Percentiles rank a stretch among this genome's conserved stretches.
Conservation (phyloP, 108 stramenopile genomes). For the Conticribra guillardii region DNA sequence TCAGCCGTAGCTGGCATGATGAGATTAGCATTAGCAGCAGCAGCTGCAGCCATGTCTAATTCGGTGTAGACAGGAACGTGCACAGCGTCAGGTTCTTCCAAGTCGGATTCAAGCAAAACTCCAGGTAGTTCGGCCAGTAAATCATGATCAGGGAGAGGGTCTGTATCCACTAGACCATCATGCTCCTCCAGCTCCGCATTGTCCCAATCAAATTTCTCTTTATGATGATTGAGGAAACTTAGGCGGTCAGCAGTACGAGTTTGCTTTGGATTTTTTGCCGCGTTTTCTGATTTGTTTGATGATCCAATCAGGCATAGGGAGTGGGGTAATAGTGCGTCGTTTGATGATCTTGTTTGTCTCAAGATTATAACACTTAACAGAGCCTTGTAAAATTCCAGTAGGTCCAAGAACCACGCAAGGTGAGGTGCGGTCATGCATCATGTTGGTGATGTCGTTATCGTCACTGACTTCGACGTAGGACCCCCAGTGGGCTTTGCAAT, state of each 20-base stretch:
- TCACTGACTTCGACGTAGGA: background rate
- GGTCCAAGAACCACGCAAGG: constrained; percentile 16
- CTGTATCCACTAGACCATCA: background rate
- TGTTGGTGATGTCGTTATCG: constrained; percentile 10
- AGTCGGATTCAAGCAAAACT: background rate
- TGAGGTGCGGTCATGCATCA: background rate
- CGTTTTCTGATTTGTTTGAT: constrained; percentile 24
- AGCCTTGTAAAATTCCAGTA: constrained; percentile 38
- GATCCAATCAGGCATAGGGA: constrained; percentile 42
- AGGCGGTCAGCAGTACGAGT: background rate
- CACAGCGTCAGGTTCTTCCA: background rate
- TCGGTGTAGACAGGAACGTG: background rate
- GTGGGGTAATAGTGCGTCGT: constrained; percentile 16
- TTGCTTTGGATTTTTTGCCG: no score
- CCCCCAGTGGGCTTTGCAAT: background rate
- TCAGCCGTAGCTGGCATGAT: background rate
- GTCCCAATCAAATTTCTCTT: background rate
- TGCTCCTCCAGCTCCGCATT: background rate
- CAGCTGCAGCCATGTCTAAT: background rate
- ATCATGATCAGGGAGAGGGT: background rate
- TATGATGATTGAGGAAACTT: constrained; percentile 8
- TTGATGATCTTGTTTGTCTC: constrained; percentile 14
- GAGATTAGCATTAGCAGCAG: constrained; percentile 1
- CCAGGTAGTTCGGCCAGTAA: background rate
- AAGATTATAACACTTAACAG: constrained; percentile 31